A percentile compares a stretch with the other conserved stretches of the same genome.
Conservation (phyloP, 768 basidiomycete species). For the Peribolospora kevripleyi region DNA sequence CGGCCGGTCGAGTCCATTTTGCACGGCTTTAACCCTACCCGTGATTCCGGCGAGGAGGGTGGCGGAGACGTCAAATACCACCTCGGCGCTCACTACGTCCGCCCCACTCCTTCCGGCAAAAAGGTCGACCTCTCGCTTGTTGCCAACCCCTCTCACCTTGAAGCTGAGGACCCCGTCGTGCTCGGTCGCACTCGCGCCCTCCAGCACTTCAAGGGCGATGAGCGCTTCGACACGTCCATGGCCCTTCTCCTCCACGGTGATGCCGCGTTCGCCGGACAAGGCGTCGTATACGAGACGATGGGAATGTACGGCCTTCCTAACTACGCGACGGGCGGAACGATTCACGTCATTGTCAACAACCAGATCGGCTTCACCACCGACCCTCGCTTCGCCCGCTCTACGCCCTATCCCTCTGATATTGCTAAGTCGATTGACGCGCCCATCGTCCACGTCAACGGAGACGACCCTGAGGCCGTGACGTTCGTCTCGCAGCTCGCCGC, state of each 20-base stretch:
- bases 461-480: slow-evolving; percentile 88
- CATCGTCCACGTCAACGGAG: slow-evolving; percentile 98
- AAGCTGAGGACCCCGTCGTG: slow-evolving; percentile 94
- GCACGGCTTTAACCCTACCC: slow-evolving; percentile 71
- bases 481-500: slow-evolving; percentile 96
- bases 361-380: slow-evolving; percentile 97
- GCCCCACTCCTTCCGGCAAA: slow-evolving; percentile 93
- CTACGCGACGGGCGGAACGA: slow-evolving; percentile 93
- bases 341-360: slow-evolving; percentile 96
- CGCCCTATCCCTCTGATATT: slow-evolving; percentile 91
- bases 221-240: slow-evolving; percentile 51
- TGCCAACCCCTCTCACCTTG: slow-evolving; percentile 93
- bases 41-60: slow-evolving; percentile 43
- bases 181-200: slow-evolving; percentile 94
- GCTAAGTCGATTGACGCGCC: slow-evolving; percentile 95
- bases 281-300: slow-evolving; percentile 97
- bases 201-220: slow-evolving; percentile 65
- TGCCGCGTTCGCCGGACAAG: slow-evolving; percentile 94
- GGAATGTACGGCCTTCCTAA: slow-evolving; percentile 84
- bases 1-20: slow-evolving; percentile 95
- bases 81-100: slow-evolving; percentile 92
- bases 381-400: slow-evolving; percentile 88
- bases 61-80: slow-evolving; percentile 99
- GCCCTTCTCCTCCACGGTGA: slow-evolving; percentile 89
- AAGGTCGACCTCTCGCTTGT: slow-evolving; percentile 91